Evolutionary conservation across 2,329 filamentous ascomycete species (phyloP).

Genomic region (Gyromitra esculenta): DNA sequence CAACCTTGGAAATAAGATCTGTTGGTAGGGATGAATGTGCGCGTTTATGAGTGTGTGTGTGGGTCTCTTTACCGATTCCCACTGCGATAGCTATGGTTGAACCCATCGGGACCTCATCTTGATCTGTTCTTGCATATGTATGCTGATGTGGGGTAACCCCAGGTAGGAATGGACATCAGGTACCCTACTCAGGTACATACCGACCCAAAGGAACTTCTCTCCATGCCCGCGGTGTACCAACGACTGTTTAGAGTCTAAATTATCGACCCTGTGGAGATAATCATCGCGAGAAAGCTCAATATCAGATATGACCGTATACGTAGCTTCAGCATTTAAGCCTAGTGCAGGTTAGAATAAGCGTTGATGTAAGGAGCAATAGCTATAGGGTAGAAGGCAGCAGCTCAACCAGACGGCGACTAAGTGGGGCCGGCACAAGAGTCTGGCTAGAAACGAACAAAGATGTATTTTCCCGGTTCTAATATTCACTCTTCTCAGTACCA

Average conservation of each 20-base stretch:
- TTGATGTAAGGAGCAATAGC: conserved; percentile 45
- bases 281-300: not conserved
- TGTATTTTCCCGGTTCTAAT: conserved; percentile 5
- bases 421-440: not conserved
- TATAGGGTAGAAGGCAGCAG: not conserved
- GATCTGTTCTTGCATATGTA: conserved; percentile 45
- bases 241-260: too few species aligned
- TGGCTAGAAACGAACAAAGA: conserved; percentile 9
- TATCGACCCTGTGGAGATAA: too few species aligned
- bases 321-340: not conserved
- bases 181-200: conserved; percentile 30
- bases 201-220: conserved; percentile 2
- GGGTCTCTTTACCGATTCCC: conserved; percentile 29
- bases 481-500: conserved; percentile 14
- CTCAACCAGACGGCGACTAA: conserved; percentile 30
- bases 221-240: conserved; percentile 6
- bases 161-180: conserved; percentile 33
- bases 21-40: conserved; percentile 16
- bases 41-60: not conserved
- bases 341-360: conserved; percentile 15
- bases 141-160: conserved; percentile 42
- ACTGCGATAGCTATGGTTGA: conserved; percentile 9
- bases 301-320: not conserved
- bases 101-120: conserved; percentile 35
- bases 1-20: conserved; percentile 38